Conservation (phyloP, 176 grass and related monocot genomes). For the Triticum dicoccoides region DNA sequence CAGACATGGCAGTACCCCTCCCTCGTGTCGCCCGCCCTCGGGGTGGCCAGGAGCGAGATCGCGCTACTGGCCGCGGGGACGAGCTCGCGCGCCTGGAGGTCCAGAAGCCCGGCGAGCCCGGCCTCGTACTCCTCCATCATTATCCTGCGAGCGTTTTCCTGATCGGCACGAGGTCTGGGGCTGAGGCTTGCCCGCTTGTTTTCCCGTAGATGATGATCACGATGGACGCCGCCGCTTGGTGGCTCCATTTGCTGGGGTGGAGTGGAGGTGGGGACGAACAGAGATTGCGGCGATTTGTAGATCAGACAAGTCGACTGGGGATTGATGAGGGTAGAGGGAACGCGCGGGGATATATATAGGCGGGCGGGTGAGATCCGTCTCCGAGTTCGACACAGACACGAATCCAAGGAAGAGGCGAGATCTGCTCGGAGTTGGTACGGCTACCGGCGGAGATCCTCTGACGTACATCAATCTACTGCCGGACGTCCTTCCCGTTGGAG, state of each 20-base stretch:
- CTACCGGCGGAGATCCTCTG: too few relatives aligned
- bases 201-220: too few relatives aligned
- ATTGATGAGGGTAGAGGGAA: neutral
- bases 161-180: too few relatives aligned
- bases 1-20: neutral
- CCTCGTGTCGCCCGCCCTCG: neutral
- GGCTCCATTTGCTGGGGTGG: too few relatives aligned
- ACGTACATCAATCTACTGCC: too few relatives aligned
- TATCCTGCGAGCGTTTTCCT: too few relatives aligned
- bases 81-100: neutral
- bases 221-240: too few relatives aligned
- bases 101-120: fast-evolving
- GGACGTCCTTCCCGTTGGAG: too few relatives aligned
- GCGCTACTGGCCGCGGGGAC: neutral
- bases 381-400: neutral
- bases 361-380: neutral
- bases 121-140: too few relatives aligned
- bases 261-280: neutral
- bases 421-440: too few relatives aligned
- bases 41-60: neutral
- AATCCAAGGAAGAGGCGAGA: too few relatives aligned
- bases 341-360: neutral
- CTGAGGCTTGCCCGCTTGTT: too few relatives aligned
- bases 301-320: neutral
- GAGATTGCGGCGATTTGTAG: neutral